Evolutionary conservation across 192 early-diverging fungal species (phyloP).

Genomic region (Chytriomyces sp.): DNA sequence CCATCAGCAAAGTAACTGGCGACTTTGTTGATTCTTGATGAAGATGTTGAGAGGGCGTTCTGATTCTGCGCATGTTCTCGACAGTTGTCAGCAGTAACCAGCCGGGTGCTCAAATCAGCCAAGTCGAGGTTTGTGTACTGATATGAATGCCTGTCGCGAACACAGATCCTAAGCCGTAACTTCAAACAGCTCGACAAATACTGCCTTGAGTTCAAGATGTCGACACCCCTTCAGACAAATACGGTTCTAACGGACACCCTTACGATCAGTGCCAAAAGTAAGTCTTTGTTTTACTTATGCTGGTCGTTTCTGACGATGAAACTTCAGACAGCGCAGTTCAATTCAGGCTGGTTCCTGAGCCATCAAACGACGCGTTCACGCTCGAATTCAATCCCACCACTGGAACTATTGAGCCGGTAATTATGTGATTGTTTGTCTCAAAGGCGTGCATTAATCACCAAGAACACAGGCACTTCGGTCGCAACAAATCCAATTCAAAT

Average conservation of each 20-base stretch:
- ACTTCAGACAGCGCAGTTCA: neutral
- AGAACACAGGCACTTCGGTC: neutral
- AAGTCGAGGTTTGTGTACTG: neutral
- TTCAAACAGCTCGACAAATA: too few relatives aligned
- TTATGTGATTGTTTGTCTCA: neutral
- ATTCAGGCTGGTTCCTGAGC: slow-evolving; percentile 25
- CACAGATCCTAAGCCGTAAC: too few relatives aligned
- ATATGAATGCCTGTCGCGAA: too few relatives aligned
- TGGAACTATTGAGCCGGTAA: neutral
- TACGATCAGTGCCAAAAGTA: slow-evolving; percentile 11
- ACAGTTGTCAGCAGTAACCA: neutral
- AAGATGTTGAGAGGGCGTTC: too few relatives aligned
- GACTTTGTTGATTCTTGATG: neutral
- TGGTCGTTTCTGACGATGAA: neutral
- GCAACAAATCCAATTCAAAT: neutral
- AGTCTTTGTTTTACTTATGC: neutral
- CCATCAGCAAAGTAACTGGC: neutral
- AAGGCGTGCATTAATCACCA: neutral
- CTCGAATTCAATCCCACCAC: neutral
- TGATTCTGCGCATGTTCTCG: neutral
- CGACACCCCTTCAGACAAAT: neutral
- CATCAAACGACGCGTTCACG: neutral
- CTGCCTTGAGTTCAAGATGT: too few relatives aligned
- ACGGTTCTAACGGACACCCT: neutral
- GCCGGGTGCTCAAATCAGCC: neutral